A percentile compares a stretch with the other conserved stretches of the same genome.
phyloP scores from a whole-genome alignment of 805 yeast genomes.

The Danielia oregonensis region DNA sequence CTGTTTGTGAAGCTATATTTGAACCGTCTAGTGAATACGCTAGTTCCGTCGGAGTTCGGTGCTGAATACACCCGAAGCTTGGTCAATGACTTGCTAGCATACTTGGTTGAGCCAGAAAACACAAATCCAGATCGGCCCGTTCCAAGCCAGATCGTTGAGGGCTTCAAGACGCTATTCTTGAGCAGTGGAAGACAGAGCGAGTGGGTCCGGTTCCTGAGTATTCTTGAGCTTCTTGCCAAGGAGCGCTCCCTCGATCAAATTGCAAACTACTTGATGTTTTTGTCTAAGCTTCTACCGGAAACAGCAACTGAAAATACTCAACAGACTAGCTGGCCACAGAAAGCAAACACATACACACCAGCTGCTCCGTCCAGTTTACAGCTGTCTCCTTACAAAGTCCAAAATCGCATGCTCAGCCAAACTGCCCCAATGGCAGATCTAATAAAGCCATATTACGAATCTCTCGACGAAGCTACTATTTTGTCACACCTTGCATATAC shows the following conservation, averaged over 20 bases:
- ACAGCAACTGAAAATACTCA: no score
- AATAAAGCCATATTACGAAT: constrained; percentile 3
- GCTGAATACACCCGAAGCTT: constrained; percentile 30
- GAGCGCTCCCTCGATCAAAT: constrained; percentile 29
- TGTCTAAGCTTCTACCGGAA: constrained; percentile 13
- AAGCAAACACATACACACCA: not conserved
- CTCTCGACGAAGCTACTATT: constrained; percentile 27
- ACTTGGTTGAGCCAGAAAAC: constrained; percentile 7
- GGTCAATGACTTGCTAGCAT: constrained; percentile 23
- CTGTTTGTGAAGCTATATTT: constrained; percentile 33
- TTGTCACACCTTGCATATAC: constrained; percentile 49
- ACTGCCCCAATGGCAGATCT: constrained; percentile 4
- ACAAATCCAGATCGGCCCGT: constrained; percentile 11
- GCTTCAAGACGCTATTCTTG: constrained; percentile 23
- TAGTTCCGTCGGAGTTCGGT: constrained; percentile 37
- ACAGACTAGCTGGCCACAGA: not conserved
- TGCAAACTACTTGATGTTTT: constrained; percentile 31
- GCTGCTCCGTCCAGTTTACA: not conserved
- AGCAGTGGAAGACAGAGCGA: constrained; percentile 22
- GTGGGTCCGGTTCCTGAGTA: constrained; percentile 32
- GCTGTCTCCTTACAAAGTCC: not conserved
- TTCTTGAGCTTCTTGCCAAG: constrained; percentile 27
- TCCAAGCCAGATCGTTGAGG: constrained; percentile 18
- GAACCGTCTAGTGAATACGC: constrained; percentile 31
- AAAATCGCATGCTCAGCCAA: not conserved